phyloP scores from a whole-genome alignment of 257 asterid genomes.

The Leonotis leonurus region DNA sequence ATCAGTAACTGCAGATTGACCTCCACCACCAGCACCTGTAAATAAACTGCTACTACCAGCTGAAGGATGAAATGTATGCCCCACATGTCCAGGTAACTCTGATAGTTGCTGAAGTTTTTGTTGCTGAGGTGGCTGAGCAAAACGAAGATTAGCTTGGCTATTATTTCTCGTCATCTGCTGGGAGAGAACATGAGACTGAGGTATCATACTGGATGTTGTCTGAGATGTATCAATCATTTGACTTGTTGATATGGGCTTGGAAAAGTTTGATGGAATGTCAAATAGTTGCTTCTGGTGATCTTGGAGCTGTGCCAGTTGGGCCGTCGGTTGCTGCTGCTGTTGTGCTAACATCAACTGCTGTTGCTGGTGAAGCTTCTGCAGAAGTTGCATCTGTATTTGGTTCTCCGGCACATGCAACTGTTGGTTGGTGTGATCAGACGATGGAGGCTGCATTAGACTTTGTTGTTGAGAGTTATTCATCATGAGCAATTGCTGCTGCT shows the following conservation, averaged over 20 bases:
- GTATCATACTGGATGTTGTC: constrained; percentile 30
- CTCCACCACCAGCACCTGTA: constrained; percentile 53
- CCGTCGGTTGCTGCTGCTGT: too few relatives aligned
- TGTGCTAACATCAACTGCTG: too few relatives aligned
- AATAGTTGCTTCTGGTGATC: constrained; percentile 52
- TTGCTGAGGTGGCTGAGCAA: constrained; percentile 41
- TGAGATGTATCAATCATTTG: constrained; percentile 47
- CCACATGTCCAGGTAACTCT: constrained; percentile 46
- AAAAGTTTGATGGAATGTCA: constrained; percentile 42
- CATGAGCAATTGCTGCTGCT: constrained; percentile 11
- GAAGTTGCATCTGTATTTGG: constrained; percentile 56
- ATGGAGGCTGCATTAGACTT: constrained; percentile 39
- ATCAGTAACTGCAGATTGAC: constrained; percentile 73
- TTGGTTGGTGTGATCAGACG: too few relatives aligned
- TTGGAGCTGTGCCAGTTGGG: constrained; percentile 37
- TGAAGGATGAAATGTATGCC: constrained; percentile 44
- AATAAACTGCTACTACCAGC: constrained; percentile 42
- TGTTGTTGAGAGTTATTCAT: constrained; percentile 49
- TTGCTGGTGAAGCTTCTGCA: constrained; percentile 71
- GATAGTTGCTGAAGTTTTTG: constrained; percentile 39
- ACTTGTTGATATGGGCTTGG: constrained; percentile 42
- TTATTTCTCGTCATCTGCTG: constrained; percentile 41
- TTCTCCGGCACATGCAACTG: constrained; percentile 43
- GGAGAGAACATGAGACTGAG: constrained; percentile 35
- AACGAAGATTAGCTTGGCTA: constrained; percentile 42